These are phyloP conservation scores for Penicillium canariense DNA, from an alignment of 495 filamentous ascomycete species.

Conservation along the genomic window DNA sequence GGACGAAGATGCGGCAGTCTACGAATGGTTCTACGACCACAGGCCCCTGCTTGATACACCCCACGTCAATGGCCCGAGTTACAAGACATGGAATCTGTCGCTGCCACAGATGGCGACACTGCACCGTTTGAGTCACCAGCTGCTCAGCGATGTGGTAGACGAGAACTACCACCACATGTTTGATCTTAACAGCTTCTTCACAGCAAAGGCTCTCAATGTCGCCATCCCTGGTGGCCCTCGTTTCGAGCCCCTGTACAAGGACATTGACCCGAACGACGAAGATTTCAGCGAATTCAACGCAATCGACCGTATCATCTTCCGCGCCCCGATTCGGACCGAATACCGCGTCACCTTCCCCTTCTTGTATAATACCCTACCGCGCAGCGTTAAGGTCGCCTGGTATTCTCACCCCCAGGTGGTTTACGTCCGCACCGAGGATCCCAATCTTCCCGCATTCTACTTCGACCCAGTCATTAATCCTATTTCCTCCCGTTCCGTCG, in stretches of 20 bases:
- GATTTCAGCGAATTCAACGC: slow-evolving; percentile 99
- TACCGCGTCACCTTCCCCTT: slow-evolving; percentile 92
- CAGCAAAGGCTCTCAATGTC: slow-evolving; percentile 95
- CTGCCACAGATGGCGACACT: slow-evolving; percentile 96
- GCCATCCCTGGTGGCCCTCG: slow-evolving; percentile 95
- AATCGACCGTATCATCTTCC: slow-evolving; percentile 99
- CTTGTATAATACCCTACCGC: slow-evolving; percentile 92
- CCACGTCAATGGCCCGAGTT: slow-evolving; percentile 95
- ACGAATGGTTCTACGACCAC: slow-evolving; percentile 98
- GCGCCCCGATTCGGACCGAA: slow-evolving; percentile 91
- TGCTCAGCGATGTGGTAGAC: slow-evolving; percentile 90
- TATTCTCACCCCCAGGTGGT: slow-evolving; percentile 92
- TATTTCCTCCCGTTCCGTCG: slow-evolving; percentile 92
- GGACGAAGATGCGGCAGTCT: slow-evolving; percentile 85
- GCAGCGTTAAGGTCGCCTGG: slow-evolving; percentile 91
- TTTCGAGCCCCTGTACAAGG: slow-evolving; percentile 98
- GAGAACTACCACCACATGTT: slow-evolving; percentile 99
- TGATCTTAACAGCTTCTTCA: slow-evolving; percentile 90
- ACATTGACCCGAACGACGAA: slow-evolving; percentile 98
- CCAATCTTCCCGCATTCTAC: slow-evolving; percentile 90
- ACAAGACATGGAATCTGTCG: slow-evolving; percentile 92
- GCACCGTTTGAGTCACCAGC: slow-evolving; percentile 85
- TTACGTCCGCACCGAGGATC: slow-evolving; percentile 85
- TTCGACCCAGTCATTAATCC: slow-evolving; percentile 98
- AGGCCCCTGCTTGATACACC: slow-evolving; percentile 85